Evolutionary conservation across 2,329 filamentous ascomycete genomes (phyloP).

Genomic region (Monosporascus sp.): DNA sequence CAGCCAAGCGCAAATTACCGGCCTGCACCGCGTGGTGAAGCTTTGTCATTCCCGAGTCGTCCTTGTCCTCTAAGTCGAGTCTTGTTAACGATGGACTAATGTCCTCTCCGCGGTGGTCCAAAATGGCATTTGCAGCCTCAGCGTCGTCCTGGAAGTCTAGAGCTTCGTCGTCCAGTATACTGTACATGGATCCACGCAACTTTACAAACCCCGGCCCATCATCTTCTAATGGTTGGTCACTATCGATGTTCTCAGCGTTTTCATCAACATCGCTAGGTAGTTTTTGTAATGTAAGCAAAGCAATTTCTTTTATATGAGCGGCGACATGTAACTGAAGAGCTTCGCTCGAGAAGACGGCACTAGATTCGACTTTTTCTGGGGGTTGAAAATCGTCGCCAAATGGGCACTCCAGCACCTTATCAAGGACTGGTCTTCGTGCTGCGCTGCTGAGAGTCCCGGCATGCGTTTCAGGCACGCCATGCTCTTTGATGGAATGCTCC

Average conservation of each 20-base stretch:
- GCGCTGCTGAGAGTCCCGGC: constrained; percentile 17
- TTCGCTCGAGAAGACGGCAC: constrained; percentile 13
- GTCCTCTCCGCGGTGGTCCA: background rate
- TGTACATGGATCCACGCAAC: constrained; percentile 25
- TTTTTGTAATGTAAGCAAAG: constrained; percentile 27
- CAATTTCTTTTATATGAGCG: constrained; percentile 26
- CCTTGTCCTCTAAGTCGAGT: constrained; percentile 5
- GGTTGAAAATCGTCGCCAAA: constrained; percentile 23
- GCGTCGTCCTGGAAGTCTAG: constrained; percentile 17
- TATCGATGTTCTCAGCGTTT: constrained; percentile 16
- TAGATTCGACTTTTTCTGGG: constrained; percentile 16
- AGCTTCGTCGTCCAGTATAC: constrained; percentile 22
- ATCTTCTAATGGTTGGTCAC: constrained; percentile 20
- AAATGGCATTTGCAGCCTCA: constrained; percentile 5
- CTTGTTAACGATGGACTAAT: too few relatives aligned
- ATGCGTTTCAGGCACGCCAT: constrained; percentile 19
- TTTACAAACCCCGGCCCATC: constrained; percentile 9
- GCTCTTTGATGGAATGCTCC: constrained; percentile 38
- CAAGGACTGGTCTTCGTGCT: constrained; percentile 13
- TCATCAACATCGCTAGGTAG: constrained; percentile 20
- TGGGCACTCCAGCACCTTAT: constrained; percentile 20
- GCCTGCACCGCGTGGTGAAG: constrained; percentile 16
- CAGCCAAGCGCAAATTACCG: constrained; percentile 11
- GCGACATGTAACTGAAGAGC: constrained; percentile 25
- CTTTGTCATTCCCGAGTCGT: constrained; percentile 15